Conservation (phyloP, 1,284 basidiomycete genomes). For the Ustilago bromivora region DNA sequence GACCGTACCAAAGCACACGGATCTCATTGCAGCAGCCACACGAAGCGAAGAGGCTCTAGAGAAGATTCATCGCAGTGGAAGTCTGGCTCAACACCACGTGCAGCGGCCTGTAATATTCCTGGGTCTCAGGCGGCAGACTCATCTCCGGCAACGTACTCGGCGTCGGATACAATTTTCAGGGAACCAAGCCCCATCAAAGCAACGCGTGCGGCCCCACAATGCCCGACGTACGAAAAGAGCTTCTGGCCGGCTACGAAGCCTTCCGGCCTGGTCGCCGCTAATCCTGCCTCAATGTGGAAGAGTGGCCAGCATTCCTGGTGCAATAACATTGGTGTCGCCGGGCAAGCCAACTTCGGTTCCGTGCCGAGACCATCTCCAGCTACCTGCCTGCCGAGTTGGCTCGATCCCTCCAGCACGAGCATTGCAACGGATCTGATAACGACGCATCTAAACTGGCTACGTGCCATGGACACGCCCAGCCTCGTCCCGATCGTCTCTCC, state of each 20-base stretch:
- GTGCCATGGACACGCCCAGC: neutral
- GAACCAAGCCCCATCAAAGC: neutral
- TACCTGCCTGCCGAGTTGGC: neutral
- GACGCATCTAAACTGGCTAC: constrained; percentile 36
- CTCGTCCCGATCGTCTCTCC: neutral
- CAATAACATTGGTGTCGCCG: neutral
- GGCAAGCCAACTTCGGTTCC: neutral
- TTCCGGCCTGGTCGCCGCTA: neutral
- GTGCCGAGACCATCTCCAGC: neutral
- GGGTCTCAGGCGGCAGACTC: neutral
- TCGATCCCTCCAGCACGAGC: neutral
- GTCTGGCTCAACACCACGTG: neutral
- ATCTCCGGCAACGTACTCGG: neutral
- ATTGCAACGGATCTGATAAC: constrained; percentile 4
- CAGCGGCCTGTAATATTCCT: neutral
- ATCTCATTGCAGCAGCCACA: neutral
- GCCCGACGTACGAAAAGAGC: neutral
- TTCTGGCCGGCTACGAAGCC: neutral
- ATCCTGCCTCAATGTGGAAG: neutral
- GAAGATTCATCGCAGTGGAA: neutral
- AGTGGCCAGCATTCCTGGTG: neutral
- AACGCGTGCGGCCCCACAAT: neutral
- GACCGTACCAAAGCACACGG: neutral
- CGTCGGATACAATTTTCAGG: neutral
- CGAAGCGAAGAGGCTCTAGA: neutral